Conservation (phyloP, 2,329 filamentous ascomycete species). For the Emydomyces testavorans region DNA sequence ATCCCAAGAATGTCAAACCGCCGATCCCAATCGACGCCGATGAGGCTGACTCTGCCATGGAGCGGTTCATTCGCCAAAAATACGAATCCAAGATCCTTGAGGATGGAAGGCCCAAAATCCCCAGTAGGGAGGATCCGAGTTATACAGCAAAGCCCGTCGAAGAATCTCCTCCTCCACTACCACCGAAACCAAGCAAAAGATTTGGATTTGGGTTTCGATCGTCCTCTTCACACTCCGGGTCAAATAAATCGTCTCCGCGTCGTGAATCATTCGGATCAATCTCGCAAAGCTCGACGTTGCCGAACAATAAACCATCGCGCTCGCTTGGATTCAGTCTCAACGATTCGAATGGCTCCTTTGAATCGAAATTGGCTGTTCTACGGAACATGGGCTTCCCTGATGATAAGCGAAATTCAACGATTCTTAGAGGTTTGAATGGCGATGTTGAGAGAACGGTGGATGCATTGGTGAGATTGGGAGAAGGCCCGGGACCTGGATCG, state of each 20-base stretch:
- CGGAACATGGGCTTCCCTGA: constrained; percentile 89
- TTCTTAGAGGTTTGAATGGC: constrained; percentile 72
- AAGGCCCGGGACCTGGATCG: constrained; percentile 45
- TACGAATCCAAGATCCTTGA: constrained; percentile 59
- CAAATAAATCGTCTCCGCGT: constrained; percentile 42
- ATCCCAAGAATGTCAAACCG: constrained; percentile 70
- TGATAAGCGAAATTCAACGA: constrained; percentile 64
- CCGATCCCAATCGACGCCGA: constrained; percentile 82
- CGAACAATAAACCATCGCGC: constrained; percentile 54
- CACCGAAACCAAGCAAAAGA: constrained; percentile 49
- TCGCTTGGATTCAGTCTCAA: constrained; percentile 46
- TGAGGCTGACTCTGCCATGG: constrained; percentile 87
- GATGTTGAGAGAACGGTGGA: constrained; percentile 81
- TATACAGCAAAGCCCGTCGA: constrained; percentile 42
- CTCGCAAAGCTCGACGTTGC: constrained; percentile 22
- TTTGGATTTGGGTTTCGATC: constrained; percentile 56
- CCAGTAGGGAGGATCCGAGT: constrained; percentile 45
- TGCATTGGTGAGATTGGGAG: constrained; percentile 68
- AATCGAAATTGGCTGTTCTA: constrained; percentile 64
- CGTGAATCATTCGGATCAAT: constrained; percentile 19
- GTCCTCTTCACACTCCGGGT: constrained; percentile 56
- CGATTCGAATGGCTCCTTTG: constrained; percentile 41
- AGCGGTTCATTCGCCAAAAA: constrained; percentile 88
- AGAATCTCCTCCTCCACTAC: constrained; percentile 46
- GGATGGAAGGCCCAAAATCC: constrained; percentile 35